Base-by-base conservation (phyloP, 441 rosid species). In the Pelargonium fulgidum region DNA sequence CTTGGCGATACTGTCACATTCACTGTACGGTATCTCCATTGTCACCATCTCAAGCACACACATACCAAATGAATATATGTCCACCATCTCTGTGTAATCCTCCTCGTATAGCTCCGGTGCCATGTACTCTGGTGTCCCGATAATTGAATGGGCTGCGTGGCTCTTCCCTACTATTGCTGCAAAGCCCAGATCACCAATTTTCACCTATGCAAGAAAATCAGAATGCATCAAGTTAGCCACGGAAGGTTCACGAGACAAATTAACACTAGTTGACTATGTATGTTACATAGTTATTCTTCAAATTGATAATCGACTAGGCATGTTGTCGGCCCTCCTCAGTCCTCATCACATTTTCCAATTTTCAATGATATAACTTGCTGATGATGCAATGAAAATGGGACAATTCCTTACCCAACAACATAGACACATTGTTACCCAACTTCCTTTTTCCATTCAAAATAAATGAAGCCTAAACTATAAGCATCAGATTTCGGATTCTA, bases 51-150 rank as follows among this genome's bases (percentile, higher is more conserved):
- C 84, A 36, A 83, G 86, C 73, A 83, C 14, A 72, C 84, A 80
- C 84, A 83, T 67, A 1, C 82, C 86, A 24, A 83, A 80, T 7
- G 84, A 80, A 71, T 80, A 83, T n/a, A 83, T 77, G 69, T 83
- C 84, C 63, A 81, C 84, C 77, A 75, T 75, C 72, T 83, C 86
- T 9, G 86, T 81, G 84, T 81, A 83, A 72, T 81, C 84, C 75
- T 83, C 86, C 66, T 80, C 86, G 1, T 78, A 83, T 39, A 83
- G 75, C 80, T 80, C 86, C 0, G 84, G 86, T 47, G 86, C 86
- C 86, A 83, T 83, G 36, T 72, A 81, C 72, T 83, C 86, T 9
- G 82, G 82, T 26, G 84, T 83, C 50, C 84, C 84, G 7, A 83
- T 70, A 67, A 77, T 52, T 12, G 86, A 78, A 71, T 83, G 86